Base-by-base conservation (phyloP, 2,329 filamentous ascomycete genomes). In the Microsporum ferrugineum region DNA sequence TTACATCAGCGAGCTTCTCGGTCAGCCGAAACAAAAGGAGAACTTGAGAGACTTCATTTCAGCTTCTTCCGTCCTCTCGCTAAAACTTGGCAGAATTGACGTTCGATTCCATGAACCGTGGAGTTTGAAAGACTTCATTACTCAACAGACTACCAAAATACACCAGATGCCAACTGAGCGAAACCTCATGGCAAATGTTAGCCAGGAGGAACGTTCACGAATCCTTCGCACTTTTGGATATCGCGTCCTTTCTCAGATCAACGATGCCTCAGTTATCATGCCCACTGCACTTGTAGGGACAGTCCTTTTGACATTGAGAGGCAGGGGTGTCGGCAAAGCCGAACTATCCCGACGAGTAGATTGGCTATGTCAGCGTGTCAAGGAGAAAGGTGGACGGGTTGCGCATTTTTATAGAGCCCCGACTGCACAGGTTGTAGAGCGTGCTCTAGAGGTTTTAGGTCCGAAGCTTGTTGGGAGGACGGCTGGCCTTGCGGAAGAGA, bases 81-180 rank as follows among this genome's bases (percentile, higher is more conserved):
- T 97, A 23, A 89, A 91, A 65, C 81, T 99, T 2, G 94, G 94
- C 1, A 82, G 94, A 27, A 91, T 99, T 0, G 94, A 99, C 72
- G 90, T 97, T 60, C 85, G 94, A 27, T 99, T 99, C 73, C 90
- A 97, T 68, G 88, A 97, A 71, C 92, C 94, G 0, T 99, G 94
- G 94, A 96, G 90, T 69, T 73, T 99, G 57, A 81, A 88, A 14
- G 81, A 82, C 7, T 99, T 95, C 71, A 83, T 99, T 55, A 81
- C 86, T 59, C 84, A 89, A 58, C 91, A 97, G 71, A 78, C 89
- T 43, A 77, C 79, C 1, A 80, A 83, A 57, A 74, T 83, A 14
- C 79, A 83, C 1, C 73, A 77, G 1, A 63, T 65, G 29, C 67
- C 72, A 68, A 62, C 71, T 70, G 43, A 73, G 65, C 65, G 70